Percentiles rank a stretch among this genome's conserved stretches.
phyloP scores from a whole-genome alignment of 2,329 filamentous ascomycete genomes.

The Parascedosporium putredinis region DNA sequence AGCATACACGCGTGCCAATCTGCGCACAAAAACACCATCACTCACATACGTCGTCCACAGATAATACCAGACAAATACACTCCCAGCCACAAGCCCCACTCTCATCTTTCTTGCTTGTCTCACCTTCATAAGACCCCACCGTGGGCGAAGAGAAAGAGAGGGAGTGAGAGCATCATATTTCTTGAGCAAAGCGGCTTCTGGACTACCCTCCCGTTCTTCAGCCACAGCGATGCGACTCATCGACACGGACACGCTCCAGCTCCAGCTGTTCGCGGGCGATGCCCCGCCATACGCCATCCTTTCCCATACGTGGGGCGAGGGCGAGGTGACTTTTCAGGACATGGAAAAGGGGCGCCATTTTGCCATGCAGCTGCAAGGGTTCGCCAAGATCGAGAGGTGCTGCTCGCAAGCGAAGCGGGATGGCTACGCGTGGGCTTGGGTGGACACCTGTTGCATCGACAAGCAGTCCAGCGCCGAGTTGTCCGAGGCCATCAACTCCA shows the following conservation, averaged over 20 bases:
- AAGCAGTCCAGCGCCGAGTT: slow-evolving; percentile 18
- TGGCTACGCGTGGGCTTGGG: slow-evolving; percentile 15
- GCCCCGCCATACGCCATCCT: slow-evolving; percentile 22
- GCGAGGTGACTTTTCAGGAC: slow-evolving; percentile 21
- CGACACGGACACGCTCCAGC: slow-evolving; percentile 13
- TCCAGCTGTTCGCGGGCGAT: slow-evolving; percentile 16
- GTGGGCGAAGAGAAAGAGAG: background rate
- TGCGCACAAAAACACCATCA: background rate
- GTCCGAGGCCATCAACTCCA: slow-evolving; percentile 20
- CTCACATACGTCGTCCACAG: too few relatives aligned
- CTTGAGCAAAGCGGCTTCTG: too few relatives aligned
- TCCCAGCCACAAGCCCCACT: background rate
- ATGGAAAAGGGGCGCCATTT: slow-evolving; percentile 8
- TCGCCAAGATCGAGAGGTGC: slow-evolving; percentile 6
- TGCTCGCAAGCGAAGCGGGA: slow-evolving; percentile 1
- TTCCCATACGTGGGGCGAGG: slow-evolving; percentile 23
- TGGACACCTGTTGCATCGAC: slow-evolving; percentile 22
- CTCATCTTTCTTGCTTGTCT: background rate
- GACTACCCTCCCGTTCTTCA: too few relatives aligned
- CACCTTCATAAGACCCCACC: background rate
- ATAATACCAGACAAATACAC: too few relatives aligned
- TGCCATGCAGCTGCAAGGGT: background rate
- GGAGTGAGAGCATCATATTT: background rate
- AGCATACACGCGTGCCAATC: background rate
- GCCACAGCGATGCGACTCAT: slow-evolving; percentile 18